Percentiles rank a stretch among this genome's conserved stretches.
Evolutionary conservation across 192 early-diverging fungal species (phyloP).

Genomic region (Dispira parvispora): DNA sequence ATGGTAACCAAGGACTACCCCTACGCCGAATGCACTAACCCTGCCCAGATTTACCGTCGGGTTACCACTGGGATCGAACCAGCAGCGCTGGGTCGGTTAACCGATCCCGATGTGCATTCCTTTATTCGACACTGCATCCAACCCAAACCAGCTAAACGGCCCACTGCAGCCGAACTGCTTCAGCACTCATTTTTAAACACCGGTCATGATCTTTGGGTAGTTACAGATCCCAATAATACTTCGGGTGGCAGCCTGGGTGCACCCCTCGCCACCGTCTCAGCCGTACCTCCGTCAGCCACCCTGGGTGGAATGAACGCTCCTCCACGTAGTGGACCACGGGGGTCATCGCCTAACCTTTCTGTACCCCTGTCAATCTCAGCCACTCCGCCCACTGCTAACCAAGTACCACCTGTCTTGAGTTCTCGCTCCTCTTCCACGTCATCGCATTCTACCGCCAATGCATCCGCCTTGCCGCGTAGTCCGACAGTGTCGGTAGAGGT

Average conservation of each 20-base stretch:
- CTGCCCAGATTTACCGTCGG: slow-evolving; percentile 69
- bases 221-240: background rate
- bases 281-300: background rate
- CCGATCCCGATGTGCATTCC: slow-evolving; percentile 23
- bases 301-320: background rate
- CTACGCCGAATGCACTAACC: slow-evolving; percentile 69
- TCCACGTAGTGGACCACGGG: background rate
- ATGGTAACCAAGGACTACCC: slow-evolving; percentile 76
- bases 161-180: slow-evolving; percentile 28
- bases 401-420: background rate
- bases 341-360: background rate
- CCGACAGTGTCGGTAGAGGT: slow-evolving; percentile 1
- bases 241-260: background rate
- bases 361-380: background rate
- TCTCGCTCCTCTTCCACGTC: slow-evolving; percentile 4
- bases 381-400: background rate
- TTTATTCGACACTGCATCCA: slow-evolving; percentile 36
- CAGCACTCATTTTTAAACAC: slow-evolving; percentile 24
- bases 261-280: background rate
- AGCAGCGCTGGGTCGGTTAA: background rate
- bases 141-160: slow-evolving; percentile 21
- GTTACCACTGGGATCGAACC: slow-evolving; percentile 36
- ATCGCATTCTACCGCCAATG: background rate
- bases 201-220: background rate
- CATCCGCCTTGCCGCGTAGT: background rate